Evolutionary conservation across 345 rosid species (phyloP).

Genomic region (Dipteronia dyeriana): DNA sequence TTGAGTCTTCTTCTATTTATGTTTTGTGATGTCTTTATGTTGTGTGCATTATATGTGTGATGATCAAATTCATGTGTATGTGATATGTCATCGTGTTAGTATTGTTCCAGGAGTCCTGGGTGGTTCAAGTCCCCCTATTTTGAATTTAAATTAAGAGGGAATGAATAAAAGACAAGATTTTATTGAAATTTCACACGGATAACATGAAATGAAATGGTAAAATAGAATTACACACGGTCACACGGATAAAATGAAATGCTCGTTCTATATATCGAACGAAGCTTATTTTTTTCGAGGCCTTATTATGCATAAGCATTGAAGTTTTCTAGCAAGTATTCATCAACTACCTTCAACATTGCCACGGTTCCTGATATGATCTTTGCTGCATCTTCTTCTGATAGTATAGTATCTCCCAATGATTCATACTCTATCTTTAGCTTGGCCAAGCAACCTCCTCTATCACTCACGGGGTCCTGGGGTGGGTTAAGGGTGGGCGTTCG

Average conservation of each 20-base stretch:
- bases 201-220: background rate
- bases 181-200: too few relatives aligned
- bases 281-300: background rate
- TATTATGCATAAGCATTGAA: constrained; percentile 8
- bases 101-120: too few relatives aligned
- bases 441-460: constrained; percentile 10
- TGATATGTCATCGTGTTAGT: too few relatives aligned
- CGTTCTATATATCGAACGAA: too few relatives aligned
- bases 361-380: background rate
- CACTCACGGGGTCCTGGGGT: too few relatives aligned
- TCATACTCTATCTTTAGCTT: constrained; percentile 13
- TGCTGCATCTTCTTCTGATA: background rate
- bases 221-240: too few relatives aligned
- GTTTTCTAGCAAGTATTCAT: background rate
- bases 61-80: too few relatives aligned
- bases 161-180: background rate
- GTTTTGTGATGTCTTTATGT: background rate
- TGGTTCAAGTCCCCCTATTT: too few relatives aligned
- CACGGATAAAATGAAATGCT: too few relatives aligned
- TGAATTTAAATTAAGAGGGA: too few relatives aligned
- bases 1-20: background rate
- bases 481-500: too few relatives aligned
- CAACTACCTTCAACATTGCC: constrained; percentile 10
- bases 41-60: background rate
- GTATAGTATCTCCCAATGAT: background rate